These are phyloP conservation scores for Penicillium odoratum DNA, from an alignment of 495 filamentous ascomycete genomes.

Conservation along the genomic window DNA sequence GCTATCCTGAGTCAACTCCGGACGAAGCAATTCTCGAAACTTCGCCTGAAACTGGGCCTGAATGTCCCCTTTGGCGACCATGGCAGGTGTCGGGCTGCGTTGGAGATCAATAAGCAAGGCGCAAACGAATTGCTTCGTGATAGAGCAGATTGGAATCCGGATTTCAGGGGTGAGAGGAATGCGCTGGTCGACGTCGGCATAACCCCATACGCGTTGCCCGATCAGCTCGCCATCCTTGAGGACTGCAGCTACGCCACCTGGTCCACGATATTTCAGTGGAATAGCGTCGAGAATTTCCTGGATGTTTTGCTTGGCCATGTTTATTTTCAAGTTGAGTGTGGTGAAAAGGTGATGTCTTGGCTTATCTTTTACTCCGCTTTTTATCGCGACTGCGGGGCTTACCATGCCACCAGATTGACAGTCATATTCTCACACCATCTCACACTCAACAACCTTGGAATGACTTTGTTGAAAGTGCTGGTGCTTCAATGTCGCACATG, in stretches of 20 bases:
- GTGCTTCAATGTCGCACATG: no score
- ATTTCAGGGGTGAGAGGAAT: conserved; percentile 24
- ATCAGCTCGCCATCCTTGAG: conserved; percentile 31
- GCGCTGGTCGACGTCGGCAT: conserved; percentile 29
- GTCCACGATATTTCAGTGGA: conserved; percentile 21
- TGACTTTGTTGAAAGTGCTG: no score
- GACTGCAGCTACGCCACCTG: conserved; percentile 32
- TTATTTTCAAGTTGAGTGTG: not conserved
- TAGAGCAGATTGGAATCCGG: conserved; percentile 37
- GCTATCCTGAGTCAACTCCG: conserved; percentile 16
- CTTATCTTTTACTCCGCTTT: not conserved
- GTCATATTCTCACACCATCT: no score
- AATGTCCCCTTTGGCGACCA: conserved; percentile 23
- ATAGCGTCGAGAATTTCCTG: conserved; percentile 16
- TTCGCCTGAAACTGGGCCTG: conserved; percentile 21
- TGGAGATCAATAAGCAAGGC: conserved; percentile 30
- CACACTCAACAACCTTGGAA: no score
- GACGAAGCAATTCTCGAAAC: conserved; percentile 21
- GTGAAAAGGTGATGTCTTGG: not conserved
- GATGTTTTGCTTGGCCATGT: conserved; percentile 7
- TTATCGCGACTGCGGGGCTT: not conserved
- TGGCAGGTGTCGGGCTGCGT: conserved; percentile 22
- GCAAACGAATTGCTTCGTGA: conserved; percentile 38
- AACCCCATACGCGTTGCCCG: conserved; percentile 34
- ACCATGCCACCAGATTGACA: not conserved